phyloP scores from a whole-genome alignment of 176 grass and related monocot species.

The Hordeum marinum region DNA sequence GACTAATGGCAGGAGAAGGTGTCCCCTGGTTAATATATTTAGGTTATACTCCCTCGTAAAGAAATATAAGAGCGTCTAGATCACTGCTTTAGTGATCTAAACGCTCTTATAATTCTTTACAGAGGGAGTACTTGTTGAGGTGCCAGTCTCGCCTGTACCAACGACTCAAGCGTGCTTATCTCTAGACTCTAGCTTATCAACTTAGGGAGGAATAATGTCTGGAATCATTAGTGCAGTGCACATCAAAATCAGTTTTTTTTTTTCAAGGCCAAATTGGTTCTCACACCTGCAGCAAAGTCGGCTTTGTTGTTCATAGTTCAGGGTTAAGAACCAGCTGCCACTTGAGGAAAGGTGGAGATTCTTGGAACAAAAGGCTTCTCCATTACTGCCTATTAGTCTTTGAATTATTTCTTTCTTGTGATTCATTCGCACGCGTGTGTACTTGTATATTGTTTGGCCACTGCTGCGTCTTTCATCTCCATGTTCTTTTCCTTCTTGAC shows the following conservation, averaged over 20 bases:
- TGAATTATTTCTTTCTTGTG: conserved; percentile 34
- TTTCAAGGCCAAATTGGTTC: conserved; percentile 24
- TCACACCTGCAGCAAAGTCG: conserved; percentile 7
- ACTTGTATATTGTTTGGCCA: conserved; percentile 34
- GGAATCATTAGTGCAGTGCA: not conserved
- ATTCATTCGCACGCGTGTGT: conserved; percentile 40
- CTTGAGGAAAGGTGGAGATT: conserved; percentile 49
- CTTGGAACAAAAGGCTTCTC: conserved; percentile 34
- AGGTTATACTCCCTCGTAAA: too few species aligned
- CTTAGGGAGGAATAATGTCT: conserved; percentile 8
- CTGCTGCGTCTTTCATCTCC: conserved; percentile 28
- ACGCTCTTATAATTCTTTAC: too few species aligned
- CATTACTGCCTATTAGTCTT: conserved; percentile 7
- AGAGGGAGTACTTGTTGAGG: not conserved
- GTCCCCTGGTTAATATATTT: too few species aligned
- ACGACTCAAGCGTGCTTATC: conserved; percentile 9
- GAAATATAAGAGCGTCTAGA: too few species aligned
- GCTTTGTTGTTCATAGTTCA: not conserved
- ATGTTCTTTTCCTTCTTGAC: conserved; percentile 35
- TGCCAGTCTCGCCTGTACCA: conserved; percentile 4
- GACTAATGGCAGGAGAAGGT: not conserved
- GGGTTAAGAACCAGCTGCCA: conserved; percentile 37
- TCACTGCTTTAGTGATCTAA: too few species aligned
- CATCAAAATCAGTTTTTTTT: conserved; percentile 22
- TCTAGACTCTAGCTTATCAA: conserved; percentile 16